Evolutionary conservation across 306 rosid species (phyloP), one percentile per base, ranked within the genome.

Genomic region (Castanea sativa): DNA sequence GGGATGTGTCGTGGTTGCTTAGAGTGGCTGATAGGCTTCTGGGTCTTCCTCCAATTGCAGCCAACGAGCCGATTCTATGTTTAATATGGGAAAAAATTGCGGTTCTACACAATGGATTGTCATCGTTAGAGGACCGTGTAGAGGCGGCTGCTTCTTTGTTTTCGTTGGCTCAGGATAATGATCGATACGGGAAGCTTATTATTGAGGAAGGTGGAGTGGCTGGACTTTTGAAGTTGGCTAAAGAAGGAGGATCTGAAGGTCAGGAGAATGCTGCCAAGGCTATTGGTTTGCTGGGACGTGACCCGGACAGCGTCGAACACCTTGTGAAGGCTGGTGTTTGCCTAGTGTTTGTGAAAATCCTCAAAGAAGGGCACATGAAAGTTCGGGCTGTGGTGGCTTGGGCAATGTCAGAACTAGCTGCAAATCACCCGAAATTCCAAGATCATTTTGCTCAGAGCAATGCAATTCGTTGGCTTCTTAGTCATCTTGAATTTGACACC

Each of bases 1-100:
- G 95, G 0, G 95, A 92, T 35, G 92, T 92, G 59, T 92, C 91
- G 3, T 92, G 97, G 97, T 90, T 92, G 38, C 93, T 92, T 41
- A 87, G 93, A 1, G 95, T 92, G 29, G 90, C 97, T 0, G 93
- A 90, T 15, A 92, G 83, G 80, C 86, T 87, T 71, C 82, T 92
- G 6, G 95, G 97, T n/a, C 84, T 92, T 7, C 97, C 97, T 4
- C 97, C 97, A 0, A 92, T 90, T 14, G 93, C 97, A 0, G 61
- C 92, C 23, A 89, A 87, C 60, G 97, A 92, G 80, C 97, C 97
- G 0, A 92, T 92, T 16, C 76, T 92, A 6, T 85, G 97, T 51
- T 79, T 92, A 0, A 92, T 92, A 0, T 90, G 95, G 97, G 97
- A 92, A 29, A 92, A 92, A 55, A 76, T 92, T 0, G 92, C 93